Conservation (phyloP, 441 rosid genomes). For the Aquilaria agallochum region DNA sequence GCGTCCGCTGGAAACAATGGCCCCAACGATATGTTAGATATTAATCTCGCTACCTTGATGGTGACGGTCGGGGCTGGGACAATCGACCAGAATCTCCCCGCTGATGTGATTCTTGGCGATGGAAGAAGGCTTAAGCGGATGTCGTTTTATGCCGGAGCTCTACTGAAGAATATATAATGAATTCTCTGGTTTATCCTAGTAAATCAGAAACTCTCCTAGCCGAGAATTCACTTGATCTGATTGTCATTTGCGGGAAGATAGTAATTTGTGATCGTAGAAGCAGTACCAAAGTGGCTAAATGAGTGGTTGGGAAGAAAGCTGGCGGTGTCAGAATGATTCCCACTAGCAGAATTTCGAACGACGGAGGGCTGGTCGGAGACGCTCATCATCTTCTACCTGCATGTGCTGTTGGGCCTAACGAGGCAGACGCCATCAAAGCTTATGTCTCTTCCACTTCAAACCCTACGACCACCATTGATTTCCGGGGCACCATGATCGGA, state of each 20-base stretch:
- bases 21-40: slow-evolving; percentile 58
- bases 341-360: slow-evolving; percentile 59
- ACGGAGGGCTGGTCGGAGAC: slow-evolving; percentile 73
- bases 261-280: slow-evolving; percentile 73
- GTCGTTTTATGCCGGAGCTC: slow-evolving; percentile 57
- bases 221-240: slow-evolving; percentile 57
- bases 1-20: slow-evolving; percentile 71
- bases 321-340: slow-evolving; percentile 76
- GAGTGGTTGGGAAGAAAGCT: slow-evolving; percentile 67
- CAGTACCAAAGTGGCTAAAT: slow-evolving; percentile 60
- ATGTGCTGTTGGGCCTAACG: slow-evolving; percentile 59
- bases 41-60: slow-evolving; percentile 65
- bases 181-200: slow-evolving; percentile 64
- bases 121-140: slow-evolving; percentile 51
- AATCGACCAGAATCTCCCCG: slow-evolving; percentile 29
- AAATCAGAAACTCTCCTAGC: slow-evolving; percentile 46
- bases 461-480: slow-evolving; percentile 54
- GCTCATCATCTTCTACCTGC: slow-evolving; percentile 62
- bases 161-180: slow-evolving; percentile 44
- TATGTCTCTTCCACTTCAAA: slow-evolving; percentile 33
- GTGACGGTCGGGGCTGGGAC: slow-evolving; percentile 44
- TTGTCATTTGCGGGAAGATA: slow-evolving; percentile 49
- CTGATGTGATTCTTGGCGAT: slow-evolving; percentile 51
- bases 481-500: slow-evolving; percentile 58
- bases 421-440: slow-evolving; percentile 54